Conservation (phyloP, 192 early-diverging fungal species). For the Tieghemiomyces parasiticus region DNA sequence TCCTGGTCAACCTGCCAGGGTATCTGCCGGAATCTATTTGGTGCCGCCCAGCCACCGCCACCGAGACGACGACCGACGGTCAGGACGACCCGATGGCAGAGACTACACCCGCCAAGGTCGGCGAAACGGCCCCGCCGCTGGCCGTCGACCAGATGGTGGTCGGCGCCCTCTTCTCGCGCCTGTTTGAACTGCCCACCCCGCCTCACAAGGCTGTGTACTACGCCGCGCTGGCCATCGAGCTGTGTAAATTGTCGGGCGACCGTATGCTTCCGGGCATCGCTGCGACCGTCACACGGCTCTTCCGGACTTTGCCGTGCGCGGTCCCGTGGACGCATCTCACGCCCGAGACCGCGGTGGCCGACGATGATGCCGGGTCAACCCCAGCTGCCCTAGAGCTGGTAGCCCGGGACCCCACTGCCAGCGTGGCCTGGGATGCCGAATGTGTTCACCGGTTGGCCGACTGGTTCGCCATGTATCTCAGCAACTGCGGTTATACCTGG, state of each 20-base stretch:
- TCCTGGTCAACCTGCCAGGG: conserved; percentile 50
- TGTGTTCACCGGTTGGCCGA: conserved; percentile 65
- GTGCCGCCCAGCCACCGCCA: conserved; percentile 19
- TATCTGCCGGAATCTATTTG: conserved; percentile 32
- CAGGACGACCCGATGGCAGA: no score
- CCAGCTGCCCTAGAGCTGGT: background rate
- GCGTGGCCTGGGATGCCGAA: conserved; percentile 51
- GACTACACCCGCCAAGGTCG: conserved; percentile 20
- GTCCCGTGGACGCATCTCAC: conserved; percentile 3
- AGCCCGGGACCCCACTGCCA: background rate
- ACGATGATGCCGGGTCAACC: background rate
- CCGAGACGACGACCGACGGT: no score
- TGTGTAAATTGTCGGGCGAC: conserved; percentile 28
- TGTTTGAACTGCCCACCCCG: conserved; percentile 41
- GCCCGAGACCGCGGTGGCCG: background rate
- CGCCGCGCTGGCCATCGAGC: conserved; percentile 29
- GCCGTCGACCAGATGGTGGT: conserved; percentile 37
- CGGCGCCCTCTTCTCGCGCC: conserved; percentile 37
- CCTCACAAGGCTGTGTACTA: conserved; percentile 29
- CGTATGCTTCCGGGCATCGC: conserved; percentile 20
- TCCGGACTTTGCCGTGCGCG: conserved; percentile 14
- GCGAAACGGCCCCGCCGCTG: conserved; percentile 17
- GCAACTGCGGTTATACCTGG: conserved; percentile 87
- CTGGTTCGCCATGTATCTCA: conserved; percentile 85
- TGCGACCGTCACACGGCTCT: conserved; percentile 18